Base-by-base conservation (phyloP, 768 basidiomycete genomes). In the Tulasnella sp. region DNA sequence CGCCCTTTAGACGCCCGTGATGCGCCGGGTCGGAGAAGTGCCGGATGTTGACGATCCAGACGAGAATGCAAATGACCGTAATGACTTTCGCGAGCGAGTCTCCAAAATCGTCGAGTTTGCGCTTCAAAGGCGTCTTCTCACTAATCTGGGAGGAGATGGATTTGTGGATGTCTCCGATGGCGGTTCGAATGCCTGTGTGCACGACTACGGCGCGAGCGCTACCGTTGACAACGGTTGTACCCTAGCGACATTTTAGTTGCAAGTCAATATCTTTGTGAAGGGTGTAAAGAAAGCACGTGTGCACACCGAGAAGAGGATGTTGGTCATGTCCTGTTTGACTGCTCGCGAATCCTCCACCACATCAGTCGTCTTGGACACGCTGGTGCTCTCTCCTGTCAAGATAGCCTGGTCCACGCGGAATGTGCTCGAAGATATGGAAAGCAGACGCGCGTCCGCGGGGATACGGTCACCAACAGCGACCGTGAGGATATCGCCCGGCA, bases 31-130 rank as follows among this genome's bases (percentile, higher is more conserved):
- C 94, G 80, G 81, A 85, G 72, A 99, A 99, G 73, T 99, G 91
- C 52, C 88, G 83, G 65, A 92, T 78, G 72, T 99, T 99, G 73
- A 99, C 87, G 61, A 97, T 76, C 94, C 94, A 99, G 63, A 99
- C 94, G 62, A 99, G 83, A 61, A 99, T 76, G 66, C 94, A 99
- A 66, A 98, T 96, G 62, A 96, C 90, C 45, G 85, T 80, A 72
- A 99, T 99, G 70, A 98, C 93, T 70, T 97, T 98, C 27, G 94
- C 94, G 52, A 99, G 79, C 79, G 85, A 84, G 68, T 99, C 93
- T 60, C 94, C 94, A 65, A 99, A 99, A 69, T 99, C 94, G 70
- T 99, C 94, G 48, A 99, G 79, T 71, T 97, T 97, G 63, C 89
- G 84, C 72, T 99, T 99, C 52, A 99, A 74, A 0, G 94, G 94